Evolutionary conservation across 345 rosid genomes (phyloP).

Genomic region (Acer yangbiense): DNA sequence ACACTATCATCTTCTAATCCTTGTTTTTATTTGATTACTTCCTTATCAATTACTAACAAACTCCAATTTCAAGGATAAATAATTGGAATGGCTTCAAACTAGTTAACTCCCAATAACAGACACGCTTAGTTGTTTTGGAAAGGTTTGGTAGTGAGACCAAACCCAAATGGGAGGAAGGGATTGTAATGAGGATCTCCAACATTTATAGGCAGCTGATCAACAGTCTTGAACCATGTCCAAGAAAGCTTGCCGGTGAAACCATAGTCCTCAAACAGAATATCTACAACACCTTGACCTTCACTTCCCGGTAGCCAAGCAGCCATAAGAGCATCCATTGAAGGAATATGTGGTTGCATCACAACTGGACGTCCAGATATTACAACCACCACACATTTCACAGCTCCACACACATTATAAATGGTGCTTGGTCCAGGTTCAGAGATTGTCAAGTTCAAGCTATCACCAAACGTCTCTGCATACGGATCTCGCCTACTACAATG

Average conservation of each 20-base stretch:
- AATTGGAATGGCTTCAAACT: too few relatives aligned
- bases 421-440: slow-evolving; percentile 41
- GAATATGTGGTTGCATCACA: slow-evolving; percentile 40
- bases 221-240: slow-evolving; percentile 67
- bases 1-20: not conserved
- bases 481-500: slow-evolving; percentile 51
- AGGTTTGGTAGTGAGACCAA: slow-evolving; percentile 44
- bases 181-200: slow-evolving; percentile 64
- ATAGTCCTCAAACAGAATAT: slow-evolving; percentile 47
- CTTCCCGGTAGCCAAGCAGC: slow-evolving; percentile 64
- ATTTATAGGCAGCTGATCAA: too few relatives aligned
- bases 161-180: slow-evolving; percentile 67
- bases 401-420: slow-evolving; percentile 43
- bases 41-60: too few relatives aligned
- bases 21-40: not conserved
- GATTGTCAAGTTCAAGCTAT: slow-evolving; percentile 45
- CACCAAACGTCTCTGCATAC: slow-evolving; percentile 46
- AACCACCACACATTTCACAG: slow-evolving; percentile 44
- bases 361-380: slow-evolving; percentile 52
- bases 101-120: too few relatives aligned
- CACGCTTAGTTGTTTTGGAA: not conserved
- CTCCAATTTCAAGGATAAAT: not conserved
- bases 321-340: slow-evolving; percentile 38
- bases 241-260: slow-evolving; percentile 58
- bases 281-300: slow-evolving; percentile 59